Percentiles rank a stretch among this genome's conserved stretches.
Conservation (phyloP, 805 yeast genomes). For the Candida mattraensis region DNA sequence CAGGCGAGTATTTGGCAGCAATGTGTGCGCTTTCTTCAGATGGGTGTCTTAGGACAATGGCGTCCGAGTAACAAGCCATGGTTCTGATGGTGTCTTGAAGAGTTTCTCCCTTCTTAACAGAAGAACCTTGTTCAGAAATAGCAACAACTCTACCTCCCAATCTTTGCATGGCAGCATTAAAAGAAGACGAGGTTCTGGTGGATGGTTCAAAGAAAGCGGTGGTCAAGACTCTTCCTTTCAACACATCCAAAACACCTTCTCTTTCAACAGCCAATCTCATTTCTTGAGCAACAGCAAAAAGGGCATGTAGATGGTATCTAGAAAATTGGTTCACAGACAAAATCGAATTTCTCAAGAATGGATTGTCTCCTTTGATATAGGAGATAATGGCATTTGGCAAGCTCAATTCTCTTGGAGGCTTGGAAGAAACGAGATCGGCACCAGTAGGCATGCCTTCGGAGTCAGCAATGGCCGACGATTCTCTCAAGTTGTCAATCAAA, state of each 20-base stretch:
- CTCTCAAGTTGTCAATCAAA: slow-evolving; percentile 32
- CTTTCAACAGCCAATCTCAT: slow-evolving; percentile 96
- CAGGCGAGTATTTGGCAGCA: slow-evolving; percentile 95
- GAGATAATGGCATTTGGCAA: slow-evolving; percentile 79
- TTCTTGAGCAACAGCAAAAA: slow-evolving; percentile 97
- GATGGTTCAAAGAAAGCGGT: slow-evolving; percentile 98
- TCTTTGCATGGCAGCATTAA: slow-evolving; percentile 99
- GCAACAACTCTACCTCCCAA: slow-evolving; percentile 96
- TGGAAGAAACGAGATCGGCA: slow-evolving; percentile 70
- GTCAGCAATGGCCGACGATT: slow-evolving; percentile 37
- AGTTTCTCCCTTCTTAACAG: slow-evolving; percentile 97
- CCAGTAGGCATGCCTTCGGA: slow-evolving; percentile 52
- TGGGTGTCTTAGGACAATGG: slow-evolving; percentile 96
- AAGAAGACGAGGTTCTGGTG: slow-evolving; percentile 94
- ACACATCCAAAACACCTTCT: slow-evolving; percentile 87
- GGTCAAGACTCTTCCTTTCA: slow-evolving; percentile 87
- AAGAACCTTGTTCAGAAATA: slow-evolving; percentile 81
- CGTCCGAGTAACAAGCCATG: slow-evolving; percentile 93
- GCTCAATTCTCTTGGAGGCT: slow-evolving; percentile 67
- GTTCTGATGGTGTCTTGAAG: slow-evolving; percentile 95
- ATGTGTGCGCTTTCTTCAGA: slow-evolving; percentile 85
- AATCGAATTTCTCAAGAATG: slow-evolving; percentile 86
- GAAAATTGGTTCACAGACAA: slow-evolving; percentile 84
- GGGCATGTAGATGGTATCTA: slow-evolving; percentile 85
- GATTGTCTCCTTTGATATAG: slow-evolving; percentile 78